A percentile compares a stretch with the other conserved stretches of the same genome.
phyloP scores from a whole-genome alignment of 2,329 filamentous ascomycete genomes.

The Fusarium torulosum region DNA sequence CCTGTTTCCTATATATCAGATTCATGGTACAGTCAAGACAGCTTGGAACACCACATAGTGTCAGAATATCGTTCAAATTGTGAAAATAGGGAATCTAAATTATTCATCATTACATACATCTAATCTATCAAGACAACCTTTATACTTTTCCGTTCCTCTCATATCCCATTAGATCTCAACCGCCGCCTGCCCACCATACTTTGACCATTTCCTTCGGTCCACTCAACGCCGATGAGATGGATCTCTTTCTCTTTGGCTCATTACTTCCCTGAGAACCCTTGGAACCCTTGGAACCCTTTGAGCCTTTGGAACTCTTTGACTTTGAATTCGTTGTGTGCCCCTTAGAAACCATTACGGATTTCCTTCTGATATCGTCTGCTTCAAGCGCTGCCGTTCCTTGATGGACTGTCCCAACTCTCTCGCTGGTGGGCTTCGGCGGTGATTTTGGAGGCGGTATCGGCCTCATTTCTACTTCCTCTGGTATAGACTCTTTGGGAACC shows the following conservation, averaged over 20 bases:
- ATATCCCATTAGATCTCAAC: constrained; percentile 13
- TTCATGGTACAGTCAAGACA: no score
- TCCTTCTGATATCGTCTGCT: constrained; percentile 32
- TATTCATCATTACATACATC: constrained; percentile 30
- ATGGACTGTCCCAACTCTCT: constrained; percentile 39
- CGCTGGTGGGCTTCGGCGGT: constrained; percentile 19
- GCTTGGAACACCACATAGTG: no score
- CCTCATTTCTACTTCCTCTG: constrained; percentile 45
- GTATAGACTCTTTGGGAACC: constrained; percentile 25
- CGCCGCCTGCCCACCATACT: constrained; percentile 45
- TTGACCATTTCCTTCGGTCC: constrained; percentile 45
- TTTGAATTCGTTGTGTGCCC: constrained; percentile 18
- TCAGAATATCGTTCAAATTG: not conserved
- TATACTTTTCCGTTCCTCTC: constrained; percentile 34
- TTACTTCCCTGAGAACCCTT: constrained; percentile 14
- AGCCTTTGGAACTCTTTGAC: constrained; percentile 21
- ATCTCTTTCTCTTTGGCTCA: constrained; percentile 35
- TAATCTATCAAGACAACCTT: constrained; percentile 22
- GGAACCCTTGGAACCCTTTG: constrained; percentile 1
- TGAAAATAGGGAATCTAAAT: constrained; percentile 14
- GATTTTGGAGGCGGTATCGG: constrained; percentile 36
- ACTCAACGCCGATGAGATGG: constrained; percentile 34
- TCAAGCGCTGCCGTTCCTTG: constrained; percentile 39
- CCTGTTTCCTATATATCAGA: not conserved
- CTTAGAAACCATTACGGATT: constrained; percentile 39